Percentiles rank a stretch among this genome's conserved stretches.
These are phyloP conservation scores for Xylaria sp. DNA, from an alignment of 2,329 filamentous ascomycete genomes.

Conservation along the genomic window DNA sequence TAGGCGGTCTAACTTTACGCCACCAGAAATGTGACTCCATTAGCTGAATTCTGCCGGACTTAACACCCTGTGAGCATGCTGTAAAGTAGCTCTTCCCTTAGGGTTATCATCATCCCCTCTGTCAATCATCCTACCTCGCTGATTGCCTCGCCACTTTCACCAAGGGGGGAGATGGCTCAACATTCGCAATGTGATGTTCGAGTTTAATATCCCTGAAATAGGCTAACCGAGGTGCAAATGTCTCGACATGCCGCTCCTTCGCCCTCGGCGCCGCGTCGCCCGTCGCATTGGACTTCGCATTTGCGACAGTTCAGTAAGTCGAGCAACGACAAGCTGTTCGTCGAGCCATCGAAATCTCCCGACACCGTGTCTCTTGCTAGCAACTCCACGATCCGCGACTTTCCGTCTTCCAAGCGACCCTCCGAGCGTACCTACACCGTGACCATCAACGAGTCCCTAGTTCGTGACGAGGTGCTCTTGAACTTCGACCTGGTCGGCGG, in stretches of 20 bases:
- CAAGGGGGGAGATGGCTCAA: conserved; percentile 2
- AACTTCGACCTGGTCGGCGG: conserved; percentile 77
- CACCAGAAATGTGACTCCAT: not conserved
- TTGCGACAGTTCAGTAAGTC: conserved; percentile 63
- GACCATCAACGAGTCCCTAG: conserved; percentile 77
- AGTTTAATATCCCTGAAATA: conserved; percentile 24
- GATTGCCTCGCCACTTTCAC: not conserved
- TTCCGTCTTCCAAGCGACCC: conserved; percentile 45
- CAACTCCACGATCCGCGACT: conserved; percentile 58
- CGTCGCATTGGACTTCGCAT: conserved; percentile 61
- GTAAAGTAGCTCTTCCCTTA: not conserved
- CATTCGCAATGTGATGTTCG: conserved; percentile 21
- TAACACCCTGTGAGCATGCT: not conserved
- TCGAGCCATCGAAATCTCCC: conserved; percentile 57
- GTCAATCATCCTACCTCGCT: not conserved
- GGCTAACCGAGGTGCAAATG: conserved; percentile 46
- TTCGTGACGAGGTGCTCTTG: conserved; percentile 80
- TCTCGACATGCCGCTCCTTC: conserved; percentile 48
- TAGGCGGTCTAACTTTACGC: not conserved
- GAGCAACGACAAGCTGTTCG: conserved; percentile 56
- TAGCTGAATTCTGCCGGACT: not conserved
- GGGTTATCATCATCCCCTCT: not conserved
- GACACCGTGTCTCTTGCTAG: conserved; percentile 59
- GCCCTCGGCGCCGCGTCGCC: conserved; percentile 57
- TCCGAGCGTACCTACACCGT: conserved; percentile 63